Conservation (phyloP, 2,329 filamentous ascomycete species). For the Trichophyton schoenleinii region DNA sequence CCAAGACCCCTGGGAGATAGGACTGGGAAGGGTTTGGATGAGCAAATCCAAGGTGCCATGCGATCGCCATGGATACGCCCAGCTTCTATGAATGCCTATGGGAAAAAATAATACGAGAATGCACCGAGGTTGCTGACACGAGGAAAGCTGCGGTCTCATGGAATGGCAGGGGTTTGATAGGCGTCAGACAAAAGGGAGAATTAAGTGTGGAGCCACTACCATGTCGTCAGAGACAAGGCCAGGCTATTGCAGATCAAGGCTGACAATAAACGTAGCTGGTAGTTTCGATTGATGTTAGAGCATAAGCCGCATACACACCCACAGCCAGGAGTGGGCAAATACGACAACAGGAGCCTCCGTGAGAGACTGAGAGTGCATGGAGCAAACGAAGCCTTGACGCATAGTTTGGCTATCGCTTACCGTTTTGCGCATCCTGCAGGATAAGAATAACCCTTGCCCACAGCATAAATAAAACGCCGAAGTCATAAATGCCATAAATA, state of each 20-base stretch:
- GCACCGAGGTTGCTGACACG: background rate
- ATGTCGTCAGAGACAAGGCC: background rate
- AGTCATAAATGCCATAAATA: background rate
- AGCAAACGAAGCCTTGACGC: background rate
- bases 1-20: background rate
- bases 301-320: background rate
- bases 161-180: background rate
- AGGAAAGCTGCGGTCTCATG: background rate
- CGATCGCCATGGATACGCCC: background rate
- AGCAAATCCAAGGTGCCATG: background rate
- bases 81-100: background rate
- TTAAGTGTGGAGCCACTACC: background rate
- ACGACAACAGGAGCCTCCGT: background rate
- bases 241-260: background rate
- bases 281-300: background rate
- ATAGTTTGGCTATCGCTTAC: background rate
- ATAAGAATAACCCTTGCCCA: background rate
- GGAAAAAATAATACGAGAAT: background rate
- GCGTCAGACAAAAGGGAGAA: background rate
- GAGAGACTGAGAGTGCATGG: background rate
- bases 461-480: background rate
- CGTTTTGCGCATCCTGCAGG: background rate
- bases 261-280: background rate
- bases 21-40: background rate
- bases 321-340: background rate